Conservation (phyloP, 371 early-diverging fungal species). For the Furculomyces boomerangus region DNA sequence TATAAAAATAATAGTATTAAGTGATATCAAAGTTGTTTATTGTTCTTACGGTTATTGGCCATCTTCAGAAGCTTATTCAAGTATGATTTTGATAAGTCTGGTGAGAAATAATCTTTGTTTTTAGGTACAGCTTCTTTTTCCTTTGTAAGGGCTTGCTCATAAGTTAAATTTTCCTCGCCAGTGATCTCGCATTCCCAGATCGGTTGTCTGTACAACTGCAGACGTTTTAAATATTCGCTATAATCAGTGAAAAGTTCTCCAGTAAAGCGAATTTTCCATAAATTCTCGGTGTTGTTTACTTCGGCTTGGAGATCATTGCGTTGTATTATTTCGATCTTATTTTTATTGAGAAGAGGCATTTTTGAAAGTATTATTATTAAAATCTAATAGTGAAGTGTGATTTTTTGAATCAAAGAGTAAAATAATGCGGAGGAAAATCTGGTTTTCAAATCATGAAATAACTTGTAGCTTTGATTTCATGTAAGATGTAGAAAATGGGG, state of each 20-base stretch:
- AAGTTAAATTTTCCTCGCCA: constrained; percentile 55
- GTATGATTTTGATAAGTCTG: too few relatives aligned
- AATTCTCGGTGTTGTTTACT: constrained; percentile 14
- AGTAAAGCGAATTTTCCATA: constrained; percentile 58
- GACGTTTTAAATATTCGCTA: constrained; percentile 56
- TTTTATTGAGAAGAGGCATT: constrained; percentile 2
- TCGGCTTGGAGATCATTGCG: not conserved
- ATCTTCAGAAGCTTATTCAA: too few relatives aligned
- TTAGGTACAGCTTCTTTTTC: constrained; percentile 34
- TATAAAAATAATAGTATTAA: too few relatives aligned
- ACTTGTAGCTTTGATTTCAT: too few relatives aligned
- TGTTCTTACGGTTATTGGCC: too few relatives aligned
- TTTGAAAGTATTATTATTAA: too few relatives aligned
- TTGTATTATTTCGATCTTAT: not conserved
- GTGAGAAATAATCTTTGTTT: not conserved
- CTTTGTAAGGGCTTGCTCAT: constrained; percentile 51
- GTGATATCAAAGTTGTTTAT: too few relatives aligned
- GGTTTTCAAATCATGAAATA: too few relatives aligned
- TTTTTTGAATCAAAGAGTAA: too few relatives aligned
- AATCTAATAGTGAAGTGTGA: too few relatives aligned
- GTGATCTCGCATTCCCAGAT: constrained; percentile 66
- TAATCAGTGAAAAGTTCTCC: constrained; percentile 69
- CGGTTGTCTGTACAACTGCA: constrained; percentile 40
- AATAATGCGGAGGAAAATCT: too few relatives aligned
- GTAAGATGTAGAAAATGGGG: too few relatives aligned